Evolutionary conservation across 768 basidiomycete species (phyloP), one percentile per base, ranked within the genome.

Genomic region (Trametes sanguinea): DNA sequence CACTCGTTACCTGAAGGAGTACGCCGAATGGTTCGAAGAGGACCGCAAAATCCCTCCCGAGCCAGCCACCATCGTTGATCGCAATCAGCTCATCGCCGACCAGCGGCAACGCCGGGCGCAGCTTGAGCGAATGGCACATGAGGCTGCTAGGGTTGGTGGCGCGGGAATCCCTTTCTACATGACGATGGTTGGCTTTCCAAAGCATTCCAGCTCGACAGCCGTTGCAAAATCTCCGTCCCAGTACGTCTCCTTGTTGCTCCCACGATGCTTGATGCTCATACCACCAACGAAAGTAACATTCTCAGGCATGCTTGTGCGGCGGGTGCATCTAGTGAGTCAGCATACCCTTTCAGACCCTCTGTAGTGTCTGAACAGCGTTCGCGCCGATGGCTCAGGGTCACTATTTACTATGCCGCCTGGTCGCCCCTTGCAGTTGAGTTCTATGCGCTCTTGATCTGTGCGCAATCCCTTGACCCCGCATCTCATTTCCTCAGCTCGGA

Each of bases 341-440:
- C 44, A 14, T 22, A 22, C 22, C 27, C 50, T 13, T 33, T 37
- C 35, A 6, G 6, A 6, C 27, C 48, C 48, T 16, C 13, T 13
- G 9, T 6, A 10, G 4, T 32, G 10, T 27, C 46, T 11, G 8
- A 2, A 6, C 17, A 39, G 5, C 6, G 9, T 7, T 47, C 39
- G 13, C n/a, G 22, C 40, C 8, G 16, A 6, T n/a, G 11, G 0
- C 39, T 6, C 37, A 64, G 66, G 66, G 54, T 14, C 42, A 37
- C 42, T 59, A 64, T 53, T 45, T 67, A 2, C 37, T 67, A 6
- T 67, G 66, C 47, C 66, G 66, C 39, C n/a, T 60, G 6, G 45
- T 67, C 6, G 39, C 66, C 2, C 66, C 61, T 27, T 62, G 51
- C 33, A 32, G 66, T 67, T 37, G 35, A 37, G 35, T 37, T 6